Percentiles rank a stretch among this genome's conserved stretches.
Conservation (phyloP, 768 basidiomycete genomes). For the Podaxis sp. region DNA sequence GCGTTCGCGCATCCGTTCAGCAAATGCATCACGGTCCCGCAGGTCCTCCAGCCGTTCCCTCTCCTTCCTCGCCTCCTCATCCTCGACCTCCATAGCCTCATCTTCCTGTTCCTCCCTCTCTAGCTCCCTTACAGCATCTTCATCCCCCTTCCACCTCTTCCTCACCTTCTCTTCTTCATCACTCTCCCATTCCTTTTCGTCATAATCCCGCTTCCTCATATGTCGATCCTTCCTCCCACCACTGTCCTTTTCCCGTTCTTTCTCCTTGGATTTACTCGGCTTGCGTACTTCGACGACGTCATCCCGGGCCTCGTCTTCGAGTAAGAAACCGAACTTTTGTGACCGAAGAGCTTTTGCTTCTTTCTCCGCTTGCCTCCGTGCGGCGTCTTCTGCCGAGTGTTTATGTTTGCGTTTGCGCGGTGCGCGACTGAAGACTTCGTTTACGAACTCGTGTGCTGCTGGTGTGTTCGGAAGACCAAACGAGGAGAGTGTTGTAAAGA, state of each 20-base stretch:
- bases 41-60: constrained; percentile 76
- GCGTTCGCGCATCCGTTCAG: constrained; percentile 79
- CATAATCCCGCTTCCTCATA: constrained; percentile 78
- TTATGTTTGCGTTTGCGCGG: constrained; percentile 81
- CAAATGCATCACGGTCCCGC: constrained; percentile 89
- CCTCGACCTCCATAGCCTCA: constrained; percentile 53
- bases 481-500: constrained; percentile 72
- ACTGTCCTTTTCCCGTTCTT: constrained; percentile 27
- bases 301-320: constrained; percentile 55
- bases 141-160: constrained; percentile 62
- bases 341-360: constrained; percentile 67
- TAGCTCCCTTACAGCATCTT: constrained; percentile 26
- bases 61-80: constrained; percentile 69
- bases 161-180: constrained; percentile 80
- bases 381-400: constrained; percentile 39
- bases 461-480: constrained; percentile 82
- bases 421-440: constrained; percentile 71
- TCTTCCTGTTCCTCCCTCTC: constrained; percentile 24
- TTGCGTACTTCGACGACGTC: constrained; percentile 44
- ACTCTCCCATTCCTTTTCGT: constrained; percentile 85
- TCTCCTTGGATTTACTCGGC: constrained; percentile 35
- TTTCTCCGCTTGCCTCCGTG: constrained; percentile 71
- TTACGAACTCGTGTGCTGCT: constrained; percentile 78
- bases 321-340: constrained; percentile 76
- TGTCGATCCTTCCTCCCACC: constrained; percentile 63